Base-by-base conservation (phyloP, 768 basidiomycete species). In the Rhodosporidiobolus sp. region DNA sequence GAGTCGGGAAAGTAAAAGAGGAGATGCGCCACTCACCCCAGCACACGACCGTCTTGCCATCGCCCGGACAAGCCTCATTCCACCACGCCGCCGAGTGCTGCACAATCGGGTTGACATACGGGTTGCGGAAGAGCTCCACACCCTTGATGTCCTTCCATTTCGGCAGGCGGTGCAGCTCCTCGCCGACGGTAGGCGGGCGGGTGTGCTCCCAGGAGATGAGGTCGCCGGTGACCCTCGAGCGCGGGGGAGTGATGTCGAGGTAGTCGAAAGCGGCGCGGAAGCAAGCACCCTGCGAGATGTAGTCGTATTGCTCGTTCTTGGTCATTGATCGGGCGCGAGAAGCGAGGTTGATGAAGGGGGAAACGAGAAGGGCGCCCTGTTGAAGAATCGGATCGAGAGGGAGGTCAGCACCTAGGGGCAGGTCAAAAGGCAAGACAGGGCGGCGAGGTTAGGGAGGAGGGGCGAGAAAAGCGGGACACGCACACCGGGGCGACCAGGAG, bases 291-390 rank as follows among this genome's bases (percentile, higher is more conserved):
- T 67, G 49, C 3, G 35, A 35, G 57, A 63, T 63, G 32, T 64
- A 28, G 52, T 72, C 71, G 63, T 43, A 64, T 17, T 20, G 45
- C 28, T 11, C n/a, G 63, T 72, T 72, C 10, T 50, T 43, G 22
- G 14, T 1, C 50, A 61, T 53, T 30, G 61, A 53, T 43, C 38
- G 35, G 16, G 64, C n/a, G 14, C 24, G 30, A 1, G 67, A 68
- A 43, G 34, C 34, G 50, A 75, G 48, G 48, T 69, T 69, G 59
- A 63, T 55, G 52, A 57, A 62, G 32, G 74, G 74, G 3, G 67
- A 69, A 35, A 75, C 56, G 49, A 75, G 64, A 43, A 72, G 59
- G n/a, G 64, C 70, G 57, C 59, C 65, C 64, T 74, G 64, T 0
- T n/a, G n/a, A n/a, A 43, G 14, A 28, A 6, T 24, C 24, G 22